Percentiles rank a stretch among this genome's conserved stretches.
phyloP scores from a whole-genome alignment of 305 asterid species.

The Solanum aculeatissimum region DNA sequence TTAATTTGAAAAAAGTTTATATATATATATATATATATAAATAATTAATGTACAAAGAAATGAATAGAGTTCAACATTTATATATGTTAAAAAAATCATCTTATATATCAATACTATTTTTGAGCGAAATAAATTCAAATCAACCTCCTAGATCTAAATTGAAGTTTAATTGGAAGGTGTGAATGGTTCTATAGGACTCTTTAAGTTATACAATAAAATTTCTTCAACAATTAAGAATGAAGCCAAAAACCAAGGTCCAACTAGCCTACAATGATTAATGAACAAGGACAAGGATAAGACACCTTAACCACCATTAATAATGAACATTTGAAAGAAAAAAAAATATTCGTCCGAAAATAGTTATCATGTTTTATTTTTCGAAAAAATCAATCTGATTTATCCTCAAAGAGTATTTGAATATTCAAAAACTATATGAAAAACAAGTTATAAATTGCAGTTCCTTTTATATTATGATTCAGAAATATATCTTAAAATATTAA shows the following conservation, averaged over 20 bases:
- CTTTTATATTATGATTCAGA: background rate
- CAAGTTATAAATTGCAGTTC: background rate
- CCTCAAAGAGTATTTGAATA: background rate
- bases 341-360: background rate
- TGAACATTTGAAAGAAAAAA: background rate
- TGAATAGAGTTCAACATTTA: no score
- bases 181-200: background rate
- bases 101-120: no score
- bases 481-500: no score
- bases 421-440: background rate
- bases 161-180: background rate
- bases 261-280: background rate
- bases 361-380: background rate
- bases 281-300: background rate
- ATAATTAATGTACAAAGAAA: no score
- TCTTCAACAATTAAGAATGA: background rate
- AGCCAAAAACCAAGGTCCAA: background rate
- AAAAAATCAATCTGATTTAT: background rate
- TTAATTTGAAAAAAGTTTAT: no score
- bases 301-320: background rate
- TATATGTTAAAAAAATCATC: no score
- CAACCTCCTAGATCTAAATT: background rate
- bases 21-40: no score
- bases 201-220: background rate
- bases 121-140: background rate